Percentiles rank a stretch among this genome's conserved stretches.
These are phyloP conservation scores for Trichosporon faecale DNA, from an alignment of 1,284 basidiomycete species.

Conservation along the genomic window DNA sequence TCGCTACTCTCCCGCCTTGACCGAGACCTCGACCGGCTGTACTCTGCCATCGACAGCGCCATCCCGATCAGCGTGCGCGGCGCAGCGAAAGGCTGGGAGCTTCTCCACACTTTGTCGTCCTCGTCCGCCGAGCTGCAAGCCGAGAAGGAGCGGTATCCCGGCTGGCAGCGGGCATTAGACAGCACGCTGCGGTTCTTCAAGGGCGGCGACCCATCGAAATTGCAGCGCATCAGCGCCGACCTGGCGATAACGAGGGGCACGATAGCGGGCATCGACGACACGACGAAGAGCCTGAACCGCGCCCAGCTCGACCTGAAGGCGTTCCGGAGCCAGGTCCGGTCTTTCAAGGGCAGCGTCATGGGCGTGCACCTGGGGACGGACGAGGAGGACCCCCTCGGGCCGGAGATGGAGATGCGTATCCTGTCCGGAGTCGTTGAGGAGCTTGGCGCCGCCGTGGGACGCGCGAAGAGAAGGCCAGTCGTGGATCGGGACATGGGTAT, in stretches of 20 bases:
- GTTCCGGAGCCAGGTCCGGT: conserved; percentile 42
- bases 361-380: conserved; percentile 43
- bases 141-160: conserved; percentile 35
- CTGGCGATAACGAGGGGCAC: conserved; percentile 33
- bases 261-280: conserved; percentile 30
- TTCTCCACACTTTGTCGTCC: not conserved
- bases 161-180: conserved; percentile 38
- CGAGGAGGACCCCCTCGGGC: conserved; percentile 29
- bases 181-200: conserved; percentile 34
- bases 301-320: conserved; percentile 32
- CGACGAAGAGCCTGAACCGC: conserved; percentile 32
- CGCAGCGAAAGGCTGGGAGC: conserved; percentile 15
- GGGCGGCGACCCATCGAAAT: conserved; percentile 40
- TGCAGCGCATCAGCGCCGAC: conserved; percentile 36
- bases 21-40: conserved; percentile 34
- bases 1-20: conserved; percentile 36
- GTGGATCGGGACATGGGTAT: conserved; percentile 2
- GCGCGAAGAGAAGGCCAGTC: conserved; percentile 19
- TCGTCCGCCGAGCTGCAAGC: conserved; percentile 13
- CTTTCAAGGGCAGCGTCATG: conserved; percentile 43
- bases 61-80: conserved; percentile 16
- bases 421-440: conserved; percentile 20
- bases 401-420: conserved; percentile 39
- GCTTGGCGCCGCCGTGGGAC: conserved; percentile 19
- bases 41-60: conserved; percentile 16